phyloP scores from a whole-genome alignment of 768 basidiomycete species.

The Mycena indigotica region DNA sequence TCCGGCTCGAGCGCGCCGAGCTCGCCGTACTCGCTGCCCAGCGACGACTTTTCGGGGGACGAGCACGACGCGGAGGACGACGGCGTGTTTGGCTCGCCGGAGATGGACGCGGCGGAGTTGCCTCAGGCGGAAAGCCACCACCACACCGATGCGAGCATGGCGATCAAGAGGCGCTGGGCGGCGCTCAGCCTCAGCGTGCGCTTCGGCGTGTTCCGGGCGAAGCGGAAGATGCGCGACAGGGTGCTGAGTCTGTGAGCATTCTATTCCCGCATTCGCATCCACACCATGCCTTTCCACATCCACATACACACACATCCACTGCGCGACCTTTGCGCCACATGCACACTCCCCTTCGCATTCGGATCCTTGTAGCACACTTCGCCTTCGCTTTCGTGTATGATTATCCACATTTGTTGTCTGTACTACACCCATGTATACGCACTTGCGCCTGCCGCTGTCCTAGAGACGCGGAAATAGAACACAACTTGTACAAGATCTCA shows the following conservation, averaged over 20 bases:
- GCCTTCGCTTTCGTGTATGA: no score
- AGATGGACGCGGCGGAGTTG: not conserved
- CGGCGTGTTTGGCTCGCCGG: not conserved
- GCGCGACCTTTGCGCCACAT: not conserved
- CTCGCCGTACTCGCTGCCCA: not conserved
- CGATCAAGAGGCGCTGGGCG: slow-evolving; percentile 12
- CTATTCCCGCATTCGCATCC: not conserved
- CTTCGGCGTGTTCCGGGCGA: slow-evolving; percentile 23
- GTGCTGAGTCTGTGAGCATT: slow-evolving; percentile 10
- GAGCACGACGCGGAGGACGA: not conserved
- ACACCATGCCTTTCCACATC: not conserved
- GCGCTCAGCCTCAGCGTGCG: slow-evolving; percentile 21
- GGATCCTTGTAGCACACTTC: no score
- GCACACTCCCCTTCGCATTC: not conserved
- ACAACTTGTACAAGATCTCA: no score
- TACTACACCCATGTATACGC: no score
- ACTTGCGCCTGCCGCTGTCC: no score
- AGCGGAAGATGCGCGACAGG: slow-evolving; percentile 14
- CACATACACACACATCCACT: not conserved
- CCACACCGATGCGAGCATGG: not conserved
- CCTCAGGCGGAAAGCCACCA: not conserved
- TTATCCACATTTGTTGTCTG: no score
- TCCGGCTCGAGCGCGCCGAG: not conserved
- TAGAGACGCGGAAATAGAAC: no score
- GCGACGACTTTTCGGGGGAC: slow-evolving; percentile 1